Evolutionary conservation across 768 basidiomycete genomes (phyloP), one percentile per base, ranked within the genome.

Genomic region (Krasilnikovozyma curviuscula): DNA sequence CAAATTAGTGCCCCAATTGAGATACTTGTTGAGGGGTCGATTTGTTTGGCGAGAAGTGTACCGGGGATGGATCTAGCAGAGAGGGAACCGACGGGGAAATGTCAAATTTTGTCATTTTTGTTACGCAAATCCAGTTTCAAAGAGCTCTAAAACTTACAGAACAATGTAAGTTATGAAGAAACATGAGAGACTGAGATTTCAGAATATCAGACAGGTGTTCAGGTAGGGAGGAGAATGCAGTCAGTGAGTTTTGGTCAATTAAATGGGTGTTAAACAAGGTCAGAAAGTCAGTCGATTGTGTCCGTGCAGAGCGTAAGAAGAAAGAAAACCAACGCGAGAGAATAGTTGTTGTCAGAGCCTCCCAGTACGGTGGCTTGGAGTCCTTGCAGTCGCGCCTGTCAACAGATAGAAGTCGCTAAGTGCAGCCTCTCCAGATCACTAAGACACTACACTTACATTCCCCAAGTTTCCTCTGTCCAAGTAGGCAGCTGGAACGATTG

Each of bases 51-150:
- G 23, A 66, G 55, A 3, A 68, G 57, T 2, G 66, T 68, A 18
- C 66, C 68, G n/a, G 68, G 67, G 29, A 68, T 58, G 37, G 59
- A 57, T 42, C n/a, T n/a, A n/a, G n/a, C n/a, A n/a, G n/a, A n/a
- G n/a, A n/a, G n/a, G n/a, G n/a, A n/a, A n/a, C n/a, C n/a, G n/a
- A n/a, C n/a, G n/a, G n/a, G n/a, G n/a, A n/a, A n/a, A n/a, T n/a
- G n/a, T n/a, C n/a, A n/a, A n/a, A n/a, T n/a, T n/a, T n/a, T n/a
- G n/a, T n/a, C n/a, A n/a, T n/a, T n/a, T n/a, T n/a, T n/a, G n/a
- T n/a, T n/a, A n/a, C n/a, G n/a, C n/a, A n/a, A n/a, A n/a, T n/a
- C n/a, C n/a, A n/a, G n/a, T n/a, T n/a, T n/a, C n/a, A n/a, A n/a
- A n/a, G n/a, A n/a, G n/a, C n/a, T n/a, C n/a, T n/a, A n/a, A n/a